Percentiles rank a stretch among this genome's conserved stretches.
These are phyloP conservation scores for Tylopilus balloui DNA, from an alignment of 768 basidiomycete genomes.

Conservation along the genomic window DNA sequence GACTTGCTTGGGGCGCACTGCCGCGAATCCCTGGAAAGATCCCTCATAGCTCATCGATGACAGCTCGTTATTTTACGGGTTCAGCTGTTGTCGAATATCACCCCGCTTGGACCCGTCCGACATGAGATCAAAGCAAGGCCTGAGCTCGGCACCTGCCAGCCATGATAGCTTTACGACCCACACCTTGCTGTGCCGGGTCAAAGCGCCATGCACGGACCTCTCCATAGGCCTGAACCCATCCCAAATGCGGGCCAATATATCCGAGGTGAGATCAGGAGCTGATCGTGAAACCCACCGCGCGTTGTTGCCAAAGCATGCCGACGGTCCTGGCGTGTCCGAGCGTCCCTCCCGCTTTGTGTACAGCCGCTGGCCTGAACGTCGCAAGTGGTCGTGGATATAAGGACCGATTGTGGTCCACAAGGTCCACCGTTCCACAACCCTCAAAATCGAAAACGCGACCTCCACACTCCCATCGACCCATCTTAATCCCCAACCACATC, in stretches of 20 bases:
- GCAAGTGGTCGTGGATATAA: slow-evolving; percentile 11
- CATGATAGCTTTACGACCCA: background rate
- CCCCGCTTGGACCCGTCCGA: slow-evolving; percentile 2
- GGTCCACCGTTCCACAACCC: background rate
- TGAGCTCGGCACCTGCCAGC: slow-evolving; percentile 10
- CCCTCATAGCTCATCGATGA: too few relatives aligned
- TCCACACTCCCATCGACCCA: background rate
- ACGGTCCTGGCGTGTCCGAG: slow-evolving; percentile 10
- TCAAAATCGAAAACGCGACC: background rate
- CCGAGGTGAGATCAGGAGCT: slow-evolving; percentile 11
- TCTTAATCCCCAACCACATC: background rate
- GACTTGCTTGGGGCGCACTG: background rate
- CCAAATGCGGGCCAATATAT: slow-evolving; percentile 1
- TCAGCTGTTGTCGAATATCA: background rate
- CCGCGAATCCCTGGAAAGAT: background rate
- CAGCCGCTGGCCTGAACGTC: slow-evolving; percentile 4
- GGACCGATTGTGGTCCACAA: slow-evolving; percentile 1
- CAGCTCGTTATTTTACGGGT: background rate
- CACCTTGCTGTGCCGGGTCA: background rate
- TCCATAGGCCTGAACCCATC: background rate
- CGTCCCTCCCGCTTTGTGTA: slow-evolving; percentile 16
- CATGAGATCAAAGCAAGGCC: slow-evolving; percentile 19
- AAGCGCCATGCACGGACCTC: background rate
- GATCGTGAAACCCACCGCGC: slow-evolving; percentile 9
- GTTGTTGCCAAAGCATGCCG: slow-evolving; percentile 11